Percentiles rank a stretch among this genome's conserved stretches.
Conservation (phyloP, 1,139 yeast species). For the Diutina ranongensis region DNA sequence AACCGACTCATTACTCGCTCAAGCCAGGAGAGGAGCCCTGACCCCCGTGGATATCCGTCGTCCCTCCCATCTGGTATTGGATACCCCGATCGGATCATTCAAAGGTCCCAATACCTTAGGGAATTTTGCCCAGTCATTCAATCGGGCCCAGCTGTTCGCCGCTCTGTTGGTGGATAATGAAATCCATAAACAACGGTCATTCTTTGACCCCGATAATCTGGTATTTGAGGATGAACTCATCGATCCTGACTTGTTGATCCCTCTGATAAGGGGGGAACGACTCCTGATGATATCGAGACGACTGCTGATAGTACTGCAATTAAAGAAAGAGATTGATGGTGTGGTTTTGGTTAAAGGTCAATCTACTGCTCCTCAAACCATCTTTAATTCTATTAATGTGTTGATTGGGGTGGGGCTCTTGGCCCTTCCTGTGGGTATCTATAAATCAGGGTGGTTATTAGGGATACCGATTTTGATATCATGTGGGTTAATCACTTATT, state of each 20-base stretch:
- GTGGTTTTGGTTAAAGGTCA: slow-evolving; percentile 71
- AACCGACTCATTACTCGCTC: background rate
- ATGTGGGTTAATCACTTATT: slow-evolving; percentile 31
- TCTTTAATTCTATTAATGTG: slow-evolving; percentile 36
- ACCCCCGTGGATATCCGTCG: slow-evolving; percentile 3
- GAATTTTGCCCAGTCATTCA: slow-evolving; percentile 1
- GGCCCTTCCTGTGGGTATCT: slow-evolving; percentile 36
- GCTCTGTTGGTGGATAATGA: slow-evolving; percentile 5
- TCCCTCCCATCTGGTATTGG: background rate
- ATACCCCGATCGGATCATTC: slow-evolving; percentile 5
- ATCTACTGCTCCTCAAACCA: slow-evolving; percentile 46
- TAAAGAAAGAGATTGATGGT: slow-evolving; percentile 32
- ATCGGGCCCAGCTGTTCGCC: slow-evolving; percentile 6
- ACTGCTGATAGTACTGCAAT: slow-evolving; percentile 23
- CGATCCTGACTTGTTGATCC: slow-evolving; percentile 64
- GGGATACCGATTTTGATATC: slow-evolving; percentile 28
- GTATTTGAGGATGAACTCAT: slow-evolving; percentile 44
- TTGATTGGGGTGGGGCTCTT: slow-evolving; percentile 38
- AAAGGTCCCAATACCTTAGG: slow-evolving; percentile 3
- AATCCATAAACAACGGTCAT: slow-evolving; percentile 1
- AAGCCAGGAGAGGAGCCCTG: background rate
- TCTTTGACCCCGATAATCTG: slow-evolving; percentile 9
- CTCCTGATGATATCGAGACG: slow-evolving; percentile 41
- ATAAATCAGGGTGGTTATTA: slow-evolving; percentile 35
- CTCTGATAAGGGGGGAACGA: slow-evolving; percentile 52